Evolutionary conservation across 2,329 filamentous ascomycete species (phyloP).

Genomic region (Plenodomus biglobosus): DNA sequence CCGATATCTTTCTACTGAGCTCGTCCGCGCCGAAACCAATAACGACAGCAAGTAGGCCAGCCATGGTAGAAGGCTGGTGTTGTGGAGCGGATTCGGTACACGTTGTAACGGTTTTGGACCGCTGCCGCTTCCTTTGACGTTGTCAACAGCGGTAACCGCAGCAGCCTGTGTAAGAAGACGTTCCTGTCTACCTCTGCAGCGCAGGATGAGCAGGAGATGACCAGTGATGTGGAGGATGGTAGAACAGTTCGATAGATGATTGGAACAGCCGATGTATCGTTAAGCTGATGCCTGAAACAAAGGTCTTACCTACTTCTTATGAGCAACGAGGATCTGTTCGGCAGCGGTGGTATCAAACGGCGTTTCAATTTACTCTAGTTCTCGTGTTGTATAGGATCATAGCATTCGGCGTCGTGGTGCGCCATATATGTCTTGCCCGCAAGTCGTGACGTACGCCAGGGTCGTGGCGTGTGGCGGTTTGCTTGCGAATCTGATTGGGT

Average conservation of each 20-base stretch:
- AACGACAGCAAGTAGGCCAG: constrained; percentile 21
- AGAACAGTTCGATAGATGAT: no score
- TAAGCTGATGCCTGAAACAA: no score
- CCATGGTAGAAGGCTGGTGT: constrained; percentile 18
- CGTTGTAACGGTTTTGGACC: neutral
- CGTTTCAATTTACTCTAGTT: neutral
- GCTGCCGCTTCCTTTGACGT: no score
- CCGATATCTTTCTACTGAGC: constrained; percentile 22
- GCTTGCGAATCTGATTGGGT: constrained; percentile 3
- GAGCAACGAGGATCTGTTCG: no score
- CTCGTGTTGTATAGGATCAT: neutral
- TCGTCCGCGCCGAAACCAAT: constrained; percentile 25
- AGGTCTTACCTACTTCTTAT: no score
- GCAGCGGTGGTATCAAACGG: no score
- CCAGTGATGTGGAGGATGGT: no score
- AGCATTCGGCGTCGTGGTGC: neutral
- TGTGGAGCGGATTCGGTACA: neutral
- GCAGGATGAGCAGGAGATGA: constrained; percentile 7
- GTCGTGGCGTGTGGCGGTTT: neutral
- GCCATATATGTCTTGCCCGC: constrained; percentile 6
- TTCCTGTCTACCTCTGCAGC: constrained; percentile 7
- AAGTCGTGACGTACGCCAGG: constrained; percentile 13
- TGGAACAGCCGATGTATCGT: no score
- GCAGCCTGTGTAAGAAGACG: constrained; percentile 3
- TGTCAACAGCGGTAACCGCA: constrained; percentile 5